Evolutionary conservation across 2,329 filamentous ascomycete genomes (phyloP), one percentile per base, ranked within the genome.

Genomic region (Fusarium lyarnte): DNA sequence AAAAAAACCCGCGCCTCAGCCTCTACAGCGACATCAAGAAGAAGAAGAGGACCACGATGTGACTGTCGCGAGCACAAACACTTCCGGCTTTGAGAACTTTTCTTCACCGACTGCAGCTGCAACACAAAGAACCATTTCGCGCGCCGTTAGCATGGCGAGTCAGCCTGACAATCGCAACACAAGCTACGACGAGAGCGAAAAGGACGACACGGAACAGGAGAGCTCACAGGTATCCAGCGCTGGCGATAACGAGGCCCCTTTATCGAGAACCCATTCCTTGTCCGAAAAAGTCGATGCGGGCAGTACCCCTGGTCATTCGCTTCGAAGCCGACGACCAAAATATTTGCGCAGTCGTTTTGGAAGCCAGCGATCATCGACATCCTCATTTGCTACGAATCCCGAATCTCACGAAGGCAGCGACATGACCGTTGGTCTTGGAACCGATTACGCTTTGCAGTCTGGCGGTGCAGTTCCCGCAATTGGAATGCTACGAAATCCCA

Each of bases 401-500:
- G 87, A 88, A n/a, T 82, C 82, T 9, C 81, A 85, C 47, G 87
- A 90, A 39, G 89, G 89, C n/a, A 95, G 91, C 77, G 94, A 97
- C 72, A 88, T 87, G 8, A 94, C 93, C 9, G 84, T 94, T 23
- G 92, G 85, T 11, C 77, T 85, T 14, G 85, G 92, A 11, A 90
- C 90, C 13, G 94, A 97, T 80, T 96, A 92, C 81, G 93, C 93
- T 29, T 84, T 97, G 39, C 93, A 97, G 77, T 93, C 93, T 5
- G 94, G 93, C 23, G 93, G 94, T 31, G 92, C 93, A 17, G 85
- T 89, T 8, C 90, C 93, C 3, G 84, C 85, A 2, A 78, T 84
- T 67, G 87, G 85, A 13, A 81, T 85, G 73, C 84, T 86, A 31
- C 85, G 86, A 41, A 85, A 82, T 61, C 79, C 84, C 29, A 89